Percentiles rank a stretch among this genome's conserved stretches.
These are phyloP conservation scores for Nannizziopsis barbatae DNA, from an alignment of 2,329 filamentous ascomycete species.

Conservation along the genomic window DNA sequence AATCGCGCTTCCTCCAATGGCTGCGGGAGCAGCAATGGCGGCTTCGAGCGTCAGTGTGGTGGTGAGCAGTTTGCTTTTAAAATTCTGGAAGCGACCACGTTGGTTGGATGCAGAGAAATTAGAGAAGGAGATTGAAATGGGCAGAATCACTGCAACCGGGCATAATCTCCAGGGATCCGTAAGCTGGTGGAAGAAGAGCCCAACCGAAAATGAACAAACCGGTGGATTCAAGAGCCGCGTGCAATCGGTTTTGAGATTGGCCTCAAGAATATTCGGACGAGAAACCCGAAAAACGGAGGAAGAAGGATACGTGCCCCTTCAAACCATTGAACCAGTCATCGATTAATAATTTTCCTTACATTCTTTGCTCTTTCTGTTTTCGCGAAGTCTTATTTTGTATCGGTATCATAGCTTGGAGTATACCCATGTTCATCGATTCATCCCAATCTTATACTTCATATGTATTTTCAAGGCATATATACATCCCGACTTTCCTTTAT, in stretches of 20 bases:
- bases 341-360: neutral
- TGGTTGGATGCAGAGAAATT: conserved; percentile 72
- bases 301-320: conserved; percentile 38
- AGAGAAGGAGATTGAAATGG: conserved; percentile 43
- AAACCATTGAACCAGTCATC: conserved; percentile 33
- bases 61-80: conserved; percentile 67
- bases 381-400: neutral
- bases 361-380: neutral
- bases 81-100: conserved; percentile 68
- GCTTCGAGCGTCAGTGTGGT: conserved; percentile 84
- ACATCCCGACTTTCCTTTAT: too few species aligned
- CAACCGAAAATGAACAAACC: conserved; percentile 7
- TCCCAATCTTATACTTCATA: neutral
- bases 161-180: conserved; percentile 16
- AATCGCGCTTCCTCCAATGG: conserved; percentile 76
- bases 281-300: conserved; percentile 20
- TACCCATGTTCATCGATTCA: neutral
- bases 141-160: conserved; percentile 17
- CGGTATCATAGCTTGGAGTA: neutral
- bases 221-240: conserved; percentile 6
- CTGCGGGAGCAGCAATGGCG: conserved; percentile 89
- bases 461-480: neutral
- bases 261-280: conserved; percentile 14
- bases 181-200: conserved; percentile 26
- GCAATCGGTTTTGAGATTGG: conserved; percentile 20